Evolutionary conservation across 1,139 yeast genomes (phyloP).

Genomic region (Suhomyces coccinellae): DNA sequence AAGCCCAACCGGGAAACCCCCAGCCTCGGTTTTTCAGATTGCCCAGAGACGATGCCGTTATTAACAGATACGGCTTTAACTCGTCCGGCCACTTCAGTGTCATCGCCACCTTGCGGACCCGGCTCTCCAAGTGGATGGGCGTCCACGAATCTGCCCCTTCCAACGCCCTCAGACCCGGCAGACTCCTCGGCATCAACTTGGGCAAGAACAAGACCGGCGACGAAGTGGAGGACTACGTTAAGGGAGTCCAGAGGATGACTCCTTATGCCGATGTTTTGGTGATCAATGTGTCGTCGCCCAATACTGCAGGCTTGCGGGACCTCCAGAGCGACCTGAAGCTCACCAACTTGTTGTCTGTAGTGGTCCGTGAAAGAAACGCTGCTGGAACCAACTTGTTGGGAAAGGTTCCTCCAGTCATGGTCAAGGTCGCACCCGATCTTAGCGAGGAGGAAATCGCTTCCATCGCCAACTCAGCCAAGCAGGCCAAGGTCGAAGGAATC

Average conservation of each 20-base stretch:
- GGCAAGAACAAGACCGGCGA: constrained; percentile 94
- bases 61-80: constrained; percentile 92
- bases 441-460: constrained; percentile 77
- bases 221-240: constrained; percentile 79
- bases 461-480: constrained; percentile 78
- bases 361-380: constrained; percentile 58
- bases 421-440: constrained; percentile 92
- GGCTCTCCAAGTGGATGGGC: constrained; percentile 50
- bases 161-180: constrained; percentile 63
- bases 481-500: constrained; percentile 83
- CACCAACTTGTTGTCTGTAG: constrained; percentile 63
- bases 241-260: constrained; percentile 81
- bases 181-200: constrained; percentile 75
- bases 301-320: constrained; percentile 91
- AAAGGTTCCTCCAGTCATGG: constrained; percentile 71
- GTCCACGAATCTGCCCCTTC: constrained; percentile 28
- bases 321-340: constrained; percentile 78
- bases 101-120: constrained; percentile 58
- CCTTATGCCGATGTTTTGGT: constrained; percentile 86
- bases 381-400: constrained; percentile 43
- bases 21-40: constrained; percentile 86
- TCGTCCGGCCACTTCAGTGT: constrained; percentile 85
- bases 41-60: constrained; percentile 83
- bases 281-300: constrained; percentile 93
- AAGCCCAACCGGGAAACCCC: constrained; percentile 93